Base-by-base conservation (phyloP, 176 grass and related monocot genomes). In the Areca catechu region DNA sequence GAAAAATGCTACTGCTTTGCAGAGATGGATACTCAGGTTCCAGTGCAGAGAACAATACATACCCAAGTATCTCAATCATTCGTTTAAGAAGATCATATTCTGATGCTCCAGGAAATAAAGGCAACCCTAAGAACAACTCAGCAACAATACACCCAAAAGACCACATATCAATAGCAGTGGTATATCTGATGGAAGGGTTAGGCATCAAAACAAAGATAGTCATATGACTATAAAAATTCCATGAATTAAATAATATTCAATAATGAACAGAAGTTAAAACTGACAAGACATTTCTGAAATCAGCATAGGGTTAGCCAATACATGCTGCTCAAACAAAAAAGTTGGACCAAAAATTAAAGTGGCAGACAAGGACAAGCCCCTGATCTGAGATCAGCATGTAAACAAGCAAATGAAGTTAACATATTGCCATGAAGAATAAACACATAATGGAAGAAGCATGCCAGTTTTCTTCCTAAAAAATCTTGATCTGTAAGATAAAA, bases 161-260 rank as follows among this genome's bases (percentile, higher is more conserved):
- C 94, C 94, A 98, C 94, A 98, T 98, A 78, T 93, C 94, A 61
- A 98, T 98, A 24, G 94, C 79, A 55, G 88, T 81, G 60, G 84
- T 89, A 80, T 97, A 97, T 92, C 93, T 97, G 72, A 60, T 5
- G 66, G 60, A 60, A 70, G 77, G 51, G 69, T 88, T 73, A 97
- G 92, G 87, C 15, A 30, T 62, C 29, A 69, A 77, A 78, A 53
- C 43, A 20, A 9, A 62, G 47, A 63, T 14, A 43, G 43, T 43
- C 34, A 77, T 53, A 65, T 37, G 48, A 29, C 5, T 74, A 34
- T 17, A 56, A 27, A 81, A 70, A 43, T 37, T 22, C 19, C 20
- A 50, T 48, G 71, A 22, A 50, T 28, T 61, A 67, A 2, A 43
- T 12, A 43, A 12, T 12, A 43, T 43, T 43, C 9, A 43, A 43